phyloP scores from a whole-genome alignment of 2,329 filamentous ascomycete species.

The Lachnellula suecica region DNA sequence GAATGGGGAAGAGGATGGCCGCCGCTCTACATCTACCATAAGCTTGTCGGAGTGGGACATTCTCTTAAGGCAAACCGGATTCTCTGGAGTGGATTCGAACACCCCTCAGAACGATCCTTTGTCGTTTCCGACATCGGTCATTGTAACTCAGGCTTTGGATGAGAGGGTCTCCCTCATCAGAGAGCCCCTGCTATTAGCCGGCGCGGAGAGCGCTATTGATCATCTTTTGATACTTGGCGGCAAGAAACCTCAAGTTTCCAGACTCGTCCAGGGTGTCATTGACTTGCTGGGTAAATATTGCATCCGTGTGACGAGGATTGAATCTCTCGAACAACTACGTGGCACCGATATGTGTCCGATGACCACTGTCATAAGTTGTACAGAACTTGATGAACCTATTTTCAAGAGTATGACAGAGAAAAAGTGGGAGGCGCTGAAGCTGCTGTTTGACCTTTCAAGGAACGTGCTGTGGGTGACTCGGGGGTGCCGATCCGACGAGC shows the following conservation, averaged over 20 bases:
- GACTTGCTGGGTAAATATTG: neutral
- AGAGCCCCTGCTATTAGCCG: conserved; percentile 21
- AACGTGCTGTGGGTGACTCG: conserved; percentile 17
- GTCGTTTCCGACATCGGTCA: conserved; percentile 22
- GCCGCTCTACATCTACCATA: conserved; percentile 8
- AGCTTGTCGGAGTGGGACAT: conserved; percentile 20
- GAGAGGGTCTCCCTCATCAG: conserved; percentile 28
- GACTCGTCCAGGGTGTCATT: conserved; percentile 5
- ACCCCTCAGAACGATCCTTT: conserved; percentile 11
- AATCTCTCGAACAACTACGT: conserved; percentile 5
- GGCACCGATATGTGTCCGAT: neutral
- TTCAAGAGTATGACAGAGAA: conserved; percentile 20
- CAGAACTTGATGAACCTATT: conserved; percentile 32
- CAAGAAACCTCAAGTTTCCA: conserved; percentile 12
- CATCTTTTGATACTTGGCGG: conserved; percentile 22
- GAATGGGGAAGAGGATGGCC: conserved; percentile 30
- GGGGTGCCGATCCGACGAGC: conserved; percentile 4
- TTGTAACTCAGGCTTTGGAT: conserved; percentile 36
- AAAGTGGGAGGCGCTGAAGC: conserved; percentile 5
- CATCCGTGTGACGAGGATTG: neutral
- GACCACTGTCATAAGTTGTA: conserved; percentile 18
- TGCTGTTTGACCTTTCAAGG: conserved; percentile 1
- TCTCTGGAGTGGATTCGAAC: conserved; percentile 30
- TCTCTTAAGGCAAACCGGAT: conserved; percentile 25
- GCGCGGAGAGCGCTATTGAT: neutral